Evolutionary conservation across 2,329 filamentous ascomycete species (phyloP), one percentile per base, ranked within the genome.

Genomic region (Botrytis sinoallii): DNA sequence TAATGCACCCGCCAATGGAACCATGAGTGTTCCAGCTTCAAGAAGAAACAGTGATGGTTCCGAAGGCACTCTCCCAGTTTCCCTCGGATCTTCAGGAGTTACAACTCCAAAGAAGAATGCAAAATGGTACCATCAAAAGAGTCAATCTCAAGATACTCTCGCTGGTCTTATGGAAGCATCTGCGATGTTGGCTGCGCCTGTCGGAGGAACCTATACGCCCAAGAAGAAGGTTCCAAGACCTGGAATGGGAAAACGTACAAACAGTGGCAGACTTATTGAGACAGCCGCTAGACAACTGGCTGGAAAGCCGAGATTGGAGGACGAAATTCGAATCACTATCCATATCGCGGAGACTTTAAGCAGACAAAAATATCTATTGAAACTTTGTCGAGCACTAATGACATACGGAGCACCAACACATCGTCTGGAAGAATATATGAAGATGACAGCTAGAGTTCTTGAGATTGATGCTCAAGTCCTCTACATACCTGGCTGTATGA

Each of bases 401-500:
- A 87, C 90, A 80, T 97, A 93, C 76, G 95, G 95, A 20, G 95
- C 95, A 0, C 95, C 95, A 0, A 97, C 94, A 0, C 95, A 98
- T 84, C 91, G 95, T 18, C 85, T 98, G 32, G 95, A 98, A 82
- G 92, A 97, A 81, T 97, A 97, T 82, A 91, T 98, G 89, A 91
- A 88, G 76, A 97, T 95, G 92, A 94, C 93, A 14, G 91, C 95
- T 1, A 88, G 93, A n/a, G 93, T 96, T 2, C 87, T 98, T 55
- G 93, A 95, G 82, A 95, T 97, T 25, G 92, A 97, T 77, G 92
- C 92, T 9, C 94, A 97, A 79, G 97, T 96, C 78, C 84, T 97
- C 35, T 98, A 97, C 81, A 89, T 97, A 44, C 94, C 95, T 0
- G 93, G 93, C 0, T 97, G 93, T 80, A 98, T 98, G 95, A 93